A percentile compares a stretch with the other conserved stretches of the same genome.
phyloP scores from a whole-genome alignment of 345 rosid genomes.

The Moringa oleifera region DNA sequence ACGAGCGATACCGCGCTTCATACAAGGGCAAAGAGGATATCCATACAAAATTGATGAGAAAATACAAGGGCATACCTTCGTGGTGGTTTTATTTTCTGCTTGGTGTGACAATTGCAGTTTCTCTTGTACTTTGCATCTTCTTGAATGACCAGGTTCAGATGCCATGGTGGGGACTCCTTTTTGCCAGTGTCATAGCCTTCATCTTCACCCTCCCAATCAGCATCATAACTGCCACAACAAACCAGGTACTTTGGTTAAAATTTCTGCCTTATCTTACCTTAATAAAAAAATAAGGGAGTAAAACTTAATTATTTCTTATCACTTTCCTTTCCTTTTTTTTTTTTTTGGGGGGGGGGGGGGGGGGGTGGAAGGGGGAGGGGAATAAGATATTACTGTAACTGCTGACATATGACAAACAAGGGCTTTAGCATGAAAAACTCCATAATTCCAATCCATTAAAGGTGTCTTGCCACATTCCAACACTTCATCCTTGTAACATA shows the following conservation, averaged over 20 bases:
- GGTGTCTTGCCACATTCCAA: background rate
- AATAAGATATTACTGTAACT: too few species aligned
- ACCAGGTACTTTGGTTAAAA: slow-evolving; percentile 47
- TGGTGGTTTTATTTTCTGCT: slow-evolving; percentile 81
- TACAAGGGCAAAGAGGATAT: slow-evolving; percentile 66
- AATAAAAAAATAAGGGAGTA: background rate
- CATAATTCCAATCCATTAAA: background rate
- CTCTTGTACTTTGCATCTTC: slow-evolving; percentile 61
- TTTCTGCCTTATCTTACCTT: background rate
- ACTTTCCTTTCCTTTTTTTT: too few species aligned
- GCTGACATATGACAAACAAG: too few species aligned
- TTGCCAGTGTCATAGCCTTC: slow-evolving; percentile 69
- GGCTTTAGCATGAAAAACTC: too few species aligned
- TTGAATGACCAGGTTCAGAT: slow-evolving; percentile 73
- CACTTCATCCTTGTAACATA: background rate
- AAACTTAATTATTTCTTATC: background rate
- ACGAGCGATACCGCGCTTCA: slow-evolving; percentile 54
- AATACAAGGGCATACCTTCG: slow-evolving; percentile 75
- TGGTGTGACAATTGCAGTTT: slow-evolving; percentile 32
- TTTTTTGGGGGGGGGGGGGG: too few species aligned
- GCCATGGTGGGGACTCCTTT: slow-evolving; percentile 97
- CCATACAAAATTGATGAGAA: slow-evolving; percentile 75
- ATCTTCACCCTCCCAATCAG: slow-evolving; percentile 82
- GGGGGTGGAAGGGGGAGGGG: too few species aligned
- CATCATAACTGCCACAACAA: slow-evolving; percentile 84